These are phyloP conservation scores for Sporobolomyces phaffii DNA, from an alignment of 768 basidiomycete species.

Conservation along the genomic window DNA sequence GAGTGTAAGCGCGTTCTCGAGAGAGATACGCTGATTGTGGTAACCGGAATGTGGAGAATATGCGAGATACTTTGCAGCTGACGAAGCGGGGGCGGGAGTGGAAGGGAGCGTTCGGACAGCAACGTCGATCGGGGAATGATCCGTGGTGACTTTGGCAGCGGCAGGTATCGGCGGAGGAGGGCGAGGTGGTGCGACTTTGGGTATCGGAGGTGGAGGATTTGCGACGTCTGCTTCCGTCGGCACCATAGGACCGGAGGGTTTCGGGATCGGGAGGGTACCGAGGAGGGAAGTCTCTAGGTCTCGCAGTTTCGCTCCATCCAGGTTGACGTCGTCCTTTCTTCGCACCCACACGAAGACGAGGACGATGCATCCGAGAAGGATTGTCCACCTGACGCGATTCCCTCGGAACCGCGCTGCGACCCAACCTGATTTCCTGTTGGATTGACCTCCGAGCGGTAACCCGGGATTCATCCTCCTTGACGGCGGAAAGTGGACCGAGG, in stretches of 20 bases:
- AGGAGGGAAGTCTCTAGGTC: background rate
- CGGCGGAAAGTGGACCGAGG: conserved; percentile 2
- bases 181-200: background rate
- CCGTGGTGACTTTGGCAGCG: background rate
- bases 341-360: background rate
- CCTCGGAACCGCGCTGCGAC: background rate
- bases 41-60: conserved; percentile 77
- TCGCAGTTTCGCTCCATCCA: background rate
- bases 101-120: conserved; percentile 14
- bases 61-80: conserved; percentile 55
- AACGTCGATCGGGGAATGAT: conserved; percentile 15
- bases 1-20: conserved; percentile 76
- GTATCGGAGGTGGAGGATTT: background rate
- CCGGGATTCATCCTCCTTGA: background rate
- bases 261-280: background rate
- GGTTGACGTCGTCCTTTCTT: background rate
- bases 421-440: background rate
- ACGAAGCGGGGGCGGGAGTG: background rate
- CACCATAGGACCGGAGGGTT: background rate
- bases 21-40: conserved; percentile 77
- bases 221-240: no score
- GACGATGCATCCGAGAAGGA: background rate
- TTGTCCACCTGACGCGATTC: background rate
- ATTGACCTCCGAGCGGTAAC: background rate
- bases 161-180: background rate